Evolutionary conservation across 345 rosid species (phyloP), one percentile per base, ranked within the genome.

Genomic region (Viola odorata): DNA sequence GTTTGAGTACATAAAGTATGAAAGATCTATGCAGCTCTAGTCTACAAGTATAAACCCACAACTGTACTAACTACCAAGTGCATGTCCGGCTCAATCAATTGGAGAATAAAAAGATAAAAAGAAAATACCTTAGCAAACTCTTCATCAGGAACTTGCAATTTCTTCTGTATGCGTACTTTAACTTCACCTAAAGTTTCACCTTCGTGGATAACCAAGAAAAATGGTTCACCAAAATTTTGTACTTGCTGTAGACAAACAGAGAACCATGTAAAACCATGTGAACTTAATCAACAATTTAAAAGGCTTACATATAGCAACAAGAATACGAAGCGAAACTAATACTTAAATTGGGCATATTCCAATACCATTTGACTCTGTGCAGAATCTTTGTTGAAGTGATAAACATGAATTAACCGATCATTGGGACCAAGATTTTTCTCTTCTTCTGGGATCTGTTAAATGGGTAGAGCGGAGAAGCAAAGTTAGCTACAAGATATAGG

Each of bases 211-310:
- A 91, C 95, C 80, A 88, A 79, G 87, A 95, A 85, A 73, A 95
- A 95, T 8, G 99, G 99, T 69, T 91, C 96, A 14, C 99, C 99
- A 67, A 95, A 95, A 78, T 91, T 95, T 69, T 81, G 87, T 57
- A 91, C 81, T 88, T 82, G 91, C 97, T 95, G 80, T 64, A 38
- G 23, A 54, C 42, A 63, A 59, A 56, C 3, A 17, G 11, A 23
- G n/a, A 15, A 45, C 12, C 1, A 45, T 3, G 36, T 44, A 40
- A 58, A 37, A 53, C 41, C 14, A 9, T 38, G 9, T 1, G 40
- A 45, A 42, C 14, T 9, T 41, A 53, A 38, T 53, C 3, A 14
- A 32, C 60, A 47, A 14, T 16, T 6, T 14, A 38, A 36, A 12
- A 41, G 9, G 16, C 41, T 51, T 6, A 5, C 37, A 41, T 23